These are phyloP conservation scores for Solanum arcanum DNA, from an alignment of 257 asterid genomes.

Conservation along the genomic window DNA sequence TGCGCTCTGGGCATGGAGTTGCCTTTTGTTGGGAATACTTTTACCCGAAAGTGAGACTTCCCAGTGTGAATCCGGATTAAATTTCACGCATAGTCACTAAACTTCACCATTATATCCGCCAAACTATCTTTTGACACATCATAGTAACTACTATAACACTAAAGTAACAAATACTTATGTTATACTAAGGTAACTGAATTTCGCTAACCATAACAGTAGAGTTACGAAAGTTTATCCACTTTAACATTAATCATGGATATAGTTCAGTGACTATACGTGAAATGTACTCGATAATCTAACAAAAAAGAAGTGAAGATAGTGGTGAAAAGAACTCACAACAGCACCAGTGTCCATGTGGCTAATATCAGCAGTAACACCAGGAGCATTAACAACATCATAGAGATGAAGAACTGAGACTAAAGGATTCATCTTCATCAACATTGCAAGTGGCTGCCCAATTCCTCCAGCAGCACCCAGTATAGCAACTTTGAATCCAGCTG, in stretches of 20 bases:
- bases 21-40: neutral
- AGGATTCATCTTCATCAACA: conserved; percentile 94
- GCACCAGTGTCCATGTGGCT: conserved; percentile 99
- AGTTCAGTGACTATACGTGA: neutral
- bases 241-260: neutral
- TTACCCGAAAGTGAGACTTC: neutral
- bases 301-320: neutral
- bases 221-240: neutral
- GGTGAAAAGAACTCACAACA: conserved; percentile 32
- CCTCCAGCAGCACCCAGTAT: conserved; percentile 97
- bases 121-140: neutral
- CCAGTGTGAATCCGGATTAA: neutral
- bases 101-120: neutral
- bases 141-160: neutral
- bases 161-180: neutral
- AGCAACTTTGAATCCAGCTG: conserved; percentile 91
- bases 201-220: neutral
- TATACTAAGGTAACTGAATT: neutral
- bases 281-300: neutral
- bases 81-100: neutral
- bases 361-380: conserved; percentile 93
- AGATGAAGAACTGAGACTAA: conserved; percentile 88
- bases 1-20: neutral
- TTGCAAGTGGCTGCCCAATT: conserved; percentile 82
- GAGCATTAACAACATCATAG: conserved; percentile 87